phyloP scores from a whole-genome alignment of 306 rosid genomes.

The Aeschynomene evenia region DNA sequence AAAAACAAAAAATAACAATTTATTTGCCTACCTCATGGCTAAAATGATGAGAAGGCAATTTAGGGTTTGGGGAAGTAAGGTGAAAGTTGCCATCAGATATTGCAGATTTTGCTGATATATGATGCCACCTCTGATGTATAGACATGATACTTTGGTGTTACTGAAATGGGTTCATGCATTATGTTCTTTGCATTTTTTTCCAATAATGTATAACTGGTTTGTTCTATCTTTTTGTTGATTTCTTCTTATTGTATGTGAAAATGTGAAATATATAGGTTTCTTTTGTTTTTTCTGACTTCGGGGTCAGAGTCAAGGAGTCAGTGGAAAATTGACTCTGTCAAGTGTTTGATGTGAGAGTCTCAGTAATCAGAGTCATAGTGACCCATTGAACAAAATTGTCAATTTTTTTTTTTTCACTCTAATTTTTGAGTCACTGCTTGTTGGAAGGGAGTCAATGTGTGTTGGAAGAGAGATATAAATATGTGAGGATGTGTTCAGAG shows the following conservation, averaged over 20 bases:
- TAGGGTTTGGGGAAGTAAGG: neutral
- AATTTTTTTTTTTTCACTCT: too few species aligned
- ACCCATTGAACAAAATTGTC: too few species aligned
- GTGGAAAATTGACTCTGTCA: too few species aligned
- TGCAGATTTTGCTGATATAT: neutral
- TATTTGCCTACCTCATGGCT: constrained; percentile 5
- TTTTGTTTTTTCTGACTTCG: too few species aligned
- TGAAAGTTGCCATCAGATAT: neutral
- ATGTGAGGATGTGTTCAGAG: too few species aligned
- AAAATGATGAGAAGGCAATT: constrained; percentile 11
- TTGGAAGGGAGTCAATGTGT: too few species aligned
- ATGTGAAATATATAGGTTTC: too few species aligned
- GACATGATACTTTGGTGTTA: neutral
- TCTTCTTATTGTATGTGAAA: neutral
- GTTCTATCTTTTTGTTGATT: neutral
- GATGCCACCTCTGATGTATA: neutral
- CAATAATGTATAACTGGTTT: neutral
- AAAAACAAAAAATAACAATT: neutral
- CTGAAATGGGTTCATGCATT: neutral
- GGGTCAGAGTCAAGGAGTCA: too few species aligned
- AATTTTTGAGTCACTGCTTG: too few species aligned
- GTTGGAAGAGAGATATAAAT: too few species aligned
- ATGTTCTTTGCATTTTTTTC: neutral
- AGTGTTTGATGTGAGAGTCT: too few species aligned
- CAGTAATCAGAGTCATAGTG: too few species aligned